Evolutionary conservation across 805 yeast genomes (phyloP), one percentile per base, ranked within the genome.

Genomic region (Ogataea corticis): DNA sequence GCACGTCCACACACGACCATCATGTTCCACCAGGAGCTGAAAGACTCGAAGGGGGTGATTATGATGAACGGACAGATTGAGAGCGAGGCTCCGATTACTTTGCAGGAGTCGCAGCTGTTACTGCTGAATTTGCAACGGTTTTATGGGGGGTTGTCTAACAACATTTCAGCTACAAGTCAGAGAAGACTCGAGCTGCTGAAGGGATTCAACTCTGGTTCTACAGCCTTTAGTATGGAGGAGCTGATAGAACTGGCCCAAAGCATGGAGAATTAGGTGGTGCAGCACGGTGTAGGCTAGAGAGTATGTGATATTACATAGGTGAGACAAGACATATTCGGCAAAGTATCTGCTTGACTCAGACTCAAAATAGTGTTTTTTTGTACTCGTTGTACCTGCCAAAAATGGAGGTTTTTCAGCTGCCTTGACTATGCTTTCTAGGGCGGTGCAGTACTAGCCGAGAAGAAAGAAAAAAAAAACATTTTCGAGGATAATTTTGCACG

Each of bases 1-100:
- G 96, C 99, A 9, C 84, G 88, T 61, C 98, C 99, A 1, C 98
- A 94, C 65, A 89, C 97, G 0, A 87, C 96, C 0, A 71, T 94
- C 51, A 80, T 82, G 66, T 86, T 92, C 72, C 97, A 92, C 68
- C 80, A 83, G 35, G 97, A 94, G 45, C 68, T 92, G 41, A 70
- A 68, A 4, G 66, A 72, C 0, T 73, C 75, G 13, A 83, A 87
- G 50, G 81, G 73, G 0, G 46, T 87, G 1, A 87, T 87, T 0
- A 70, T 94, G 53, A 87, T 91, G 95, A 90, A 90, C 54, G 96
- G 97, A 1, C 75, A 75, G 29, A 81, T 90, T 3, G 96, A 90
- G 60, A 68, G 72, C 40, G 91, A 88, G 43, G 73, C 85, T 12
- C 72, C 82, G 30, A 68, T 91, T n/a, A 65, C 82, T 2, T 54